A percentile compares a stretch with the other conserved stretches of the same genome.
These are phyloP conservation scores for Amaranthus palmeri DNA, from an alignment of 148 eudicot species.

Conservation along the genomic window DNA sequence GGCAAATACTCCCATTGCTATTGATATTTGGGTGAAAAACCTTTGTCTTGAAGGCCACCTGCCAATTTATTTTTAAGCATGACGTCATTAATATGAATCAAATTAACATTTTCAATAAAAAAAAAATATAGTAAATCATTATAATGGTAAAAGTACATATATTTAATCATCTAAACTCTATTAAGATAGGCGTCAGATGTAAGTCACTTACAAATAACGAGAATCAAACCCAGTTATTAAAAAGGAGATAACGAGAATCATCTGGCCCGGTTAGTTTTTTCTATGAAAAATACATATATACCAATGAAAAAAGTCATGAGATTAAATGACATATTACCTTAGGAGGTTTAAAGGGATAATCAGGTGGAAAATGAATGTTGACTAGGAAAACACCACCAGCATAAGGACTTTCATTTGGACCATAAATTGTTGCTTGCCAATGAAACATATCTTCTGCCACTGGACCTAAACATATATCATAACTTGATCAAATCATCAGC, in stretches of 20 bases:
- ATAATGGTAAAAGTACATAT: too few species aligned
- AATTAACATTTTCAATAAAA: neutral
- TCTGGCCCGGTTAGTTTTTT: too few species aligned
- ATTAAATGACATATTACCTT: constrained; percentile 33
- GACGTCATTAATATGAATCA: neutral
- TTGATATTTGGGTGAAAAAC: constrained; percentile 70
- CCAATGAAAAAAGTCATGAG: too few species aligned
- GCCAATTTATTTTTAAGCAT: constrained; percentile 3
- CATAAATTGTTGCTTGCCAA: constrained; percentile 71
- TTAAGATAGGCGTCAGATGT: too few species aligned
- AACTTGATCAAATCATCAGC: neutral
- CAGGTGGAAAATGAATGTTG: constrained; percentile 63
- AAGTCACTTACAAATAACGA: too few species aligned
- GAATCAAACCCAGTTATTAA: too few species aligned
- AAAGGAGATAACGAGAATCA: too few species aligned
- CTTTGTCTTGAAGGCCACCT: constrained; percentile 72
- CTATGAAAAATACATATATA: too few species aligned
- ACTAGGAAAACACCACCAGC: constrained; percentile 57
- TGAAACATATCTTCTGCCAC: constrained; percentile 58
- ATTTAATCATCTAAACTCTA: too few species aligned
- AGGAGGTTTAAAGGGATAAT: constrained; percentile 78
- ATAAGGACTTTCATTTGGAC: constrained; percentile 67
- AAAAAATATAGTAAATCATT: too few species aligned
- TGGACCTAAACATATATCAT: constrained; percentile 38
- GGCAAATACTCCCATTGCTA: constrained; percentile 64